phyloP scores from a whole-genome alignment of 176 grass and related monocot genomes.

The Musa troglodytarum region DNA sequence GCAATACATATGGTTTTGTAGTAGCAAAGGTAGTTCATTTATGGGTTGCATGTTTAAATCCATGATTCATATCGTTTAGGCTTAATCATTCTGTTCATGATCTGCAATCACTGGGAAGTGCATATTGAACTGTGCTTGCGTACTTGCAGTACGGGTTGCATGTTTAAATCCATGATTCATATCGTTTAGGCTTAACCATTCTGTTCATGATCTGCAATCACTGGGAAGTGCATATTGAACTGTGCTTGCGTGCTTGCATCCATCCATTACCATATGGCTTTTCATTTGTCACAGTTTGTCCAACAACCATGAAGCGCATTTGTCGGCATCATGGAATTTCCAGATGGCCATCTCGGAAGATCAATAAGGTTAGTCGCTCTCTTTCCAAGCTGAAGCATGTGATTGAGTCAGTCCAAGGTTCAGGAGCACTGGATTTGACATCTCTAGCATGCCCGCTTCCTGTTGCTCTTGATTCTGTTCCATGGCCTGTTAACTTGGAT shows the following conservation, averaged over 20 bases:
- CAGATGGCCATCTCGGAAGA: constrained; percentile 29
- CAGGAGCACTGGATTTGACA: constrained; percentile 7
- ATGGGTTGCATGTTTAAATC: too few relatives aligned
- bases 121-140: background rate
- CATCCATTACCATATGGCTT: background rate
- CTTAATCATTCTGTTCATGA: background rate
- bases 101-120: background rate
- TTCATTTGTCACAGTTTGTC: constrained; percentile 18
- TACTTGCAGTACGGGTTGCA: background rate
- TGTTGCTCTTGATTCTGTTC: constrained; percentile 11
- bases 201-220: background rate
- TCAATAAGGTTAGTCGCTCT: constrained; percentile 25
- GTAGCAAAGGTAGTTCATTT: background rate
- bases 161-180: too few relatives aligned
- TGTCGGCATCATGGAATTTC: constrained; percentile 22
- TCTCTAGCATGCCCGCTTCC: constrained; percentile 15
- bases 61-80: background rate
- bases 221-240: background rate
- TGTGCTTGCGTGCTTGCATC: background rate
- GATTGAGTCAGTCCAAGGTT: constrained; percentile 22
- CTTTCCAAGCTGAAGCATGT: constrained; percentile 25
- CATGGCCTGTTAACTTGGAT: constrained; percentile 10
- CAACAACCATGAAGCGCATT: constrained; percentile 29
- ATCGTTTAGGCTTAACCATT: background rate
- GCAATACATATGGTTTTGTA: background rate